Conservation (phyloP, 139 green algal species). For the Yamagishiella unicocca region DNA sequence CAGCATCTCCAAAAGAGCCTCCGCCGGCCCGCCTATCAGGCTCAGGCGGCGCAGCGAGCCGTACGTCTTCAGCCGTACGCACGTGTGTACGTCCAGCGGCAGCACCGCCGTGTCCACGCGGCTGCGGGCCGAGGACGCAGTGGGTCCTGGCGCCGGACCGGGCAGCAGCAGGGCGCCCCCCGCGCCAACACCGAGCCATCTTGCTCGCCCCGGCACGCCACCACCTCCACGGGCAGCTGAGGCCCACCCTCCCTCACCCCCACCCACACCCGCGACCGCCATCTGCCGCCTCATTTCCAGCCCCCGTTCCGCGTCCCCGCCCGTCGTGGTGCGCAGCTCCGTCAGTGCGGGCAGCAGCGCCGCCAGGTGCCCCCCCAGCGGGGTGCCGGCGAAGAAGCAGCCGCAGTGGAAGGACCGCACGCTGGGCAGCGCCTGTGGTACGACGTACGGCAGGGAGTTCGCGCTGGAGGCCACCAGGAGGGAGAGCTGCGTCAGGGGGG, state of each 20-base stretch:
- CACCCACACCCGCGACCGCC: too few relatives aligned
- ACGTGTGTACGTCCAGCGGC: slow-evolving; percentile 8
- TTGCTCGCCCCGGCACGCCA: too few relatives aligned
- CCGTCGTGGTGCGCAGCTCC: background rate
- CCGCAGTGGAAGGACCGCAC: background rate
- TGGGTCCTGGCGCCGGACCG: background rate
- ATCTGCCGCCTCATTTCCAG: too few relatives aligned
- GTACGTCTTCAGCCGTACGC: slow-evolving; percentile 4
- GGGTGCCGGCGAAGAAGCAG: background rate
- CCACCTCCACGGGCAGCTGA: too few relatives aligned
- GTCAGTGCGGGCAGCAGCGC: background rate
- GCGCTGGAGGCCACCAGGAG: background rate
- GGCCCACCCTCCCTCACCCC: too few relatives aligned
- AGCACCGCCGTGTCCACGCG: background rate
- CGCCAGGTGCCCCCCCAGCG: slow-evolving; percentile 20
- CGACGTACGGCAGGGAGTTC: slow-evolving; percentile 10
- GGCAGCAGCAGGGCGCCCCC: background rate
- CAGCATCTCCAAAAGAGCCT: background rate
- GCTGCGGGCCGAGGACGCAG: background rate
- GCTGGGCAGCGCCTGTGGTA: background rate
- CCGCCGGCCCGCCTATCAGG: background rate
- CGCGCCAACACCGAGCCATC: too few relatives aligned
- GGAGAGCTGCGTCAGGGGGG: background rate
- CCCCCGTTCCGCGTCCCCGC: too few relatives aligned
- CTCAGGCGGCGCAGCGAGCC: background rate